Evolutionary conservation across 108 stramenopile genomes (phyloP), one percentile per base, ranked within the genome.

Genomic region (Cyclotella sp.): DNA sequence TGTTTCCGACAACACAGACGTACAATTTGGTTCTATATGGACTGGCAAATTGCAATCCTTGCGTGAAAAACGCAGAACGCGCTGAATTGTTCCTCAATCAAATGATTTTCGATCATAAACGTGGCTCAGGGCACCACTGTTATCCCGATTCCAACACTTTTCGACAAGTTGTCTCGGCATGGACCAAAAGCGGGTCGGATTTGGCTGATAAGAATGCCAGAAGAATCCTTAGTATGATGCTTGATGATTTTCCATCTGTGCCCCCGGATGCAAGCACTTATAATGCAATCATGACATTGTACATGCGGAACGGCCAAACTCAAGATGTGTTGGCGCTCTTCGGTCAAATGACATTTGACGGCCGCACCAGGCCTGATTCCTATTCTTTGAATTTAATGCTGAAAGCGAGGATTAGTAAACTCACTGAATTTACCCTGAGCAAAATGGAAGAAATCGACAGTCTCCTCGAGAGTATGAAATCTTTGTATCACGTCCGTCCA

Each of bases 11-110:
- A 30, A 67, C 74, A 29, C 53, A 47, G 42, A 75, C 64, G 0
- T 66, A 43, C 39, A 66, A 75, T 60, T 67, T 66, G 64, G 51
- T 75, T 7, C 58, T 75, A 51, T 75, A 75, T 24, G 74, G 74
- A 43, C 39, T 75, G 45, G 63, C 74, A 22, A 65, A 75, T 46
- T 64, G 63, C 41, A 24, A 74, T 16, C 63, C 52, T 43, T 66
- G 29, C 12, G 52, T 47, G 18, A 26, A 75, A 24, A 75, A 75
- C 66, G 74, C 74, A n/a, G 30, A 66, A 28, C 57, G 63, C 27
- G 76, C 70, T 27, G 70, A 77, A 45, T 30, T 57, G 14, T n/a
- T 77, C 34, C 53, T 77, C 10, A 19, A 71, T 13, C 40, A 77
- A 53, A 77, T 77, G 76, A 66, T 75, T n/a, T 24, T 53, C 0